These are phyloP conservation scores for Neonectria magnoliae DNA, from an alignment of 2,329 filamentous ascomycete genomes.

Conservation along the genomic window DNA sequence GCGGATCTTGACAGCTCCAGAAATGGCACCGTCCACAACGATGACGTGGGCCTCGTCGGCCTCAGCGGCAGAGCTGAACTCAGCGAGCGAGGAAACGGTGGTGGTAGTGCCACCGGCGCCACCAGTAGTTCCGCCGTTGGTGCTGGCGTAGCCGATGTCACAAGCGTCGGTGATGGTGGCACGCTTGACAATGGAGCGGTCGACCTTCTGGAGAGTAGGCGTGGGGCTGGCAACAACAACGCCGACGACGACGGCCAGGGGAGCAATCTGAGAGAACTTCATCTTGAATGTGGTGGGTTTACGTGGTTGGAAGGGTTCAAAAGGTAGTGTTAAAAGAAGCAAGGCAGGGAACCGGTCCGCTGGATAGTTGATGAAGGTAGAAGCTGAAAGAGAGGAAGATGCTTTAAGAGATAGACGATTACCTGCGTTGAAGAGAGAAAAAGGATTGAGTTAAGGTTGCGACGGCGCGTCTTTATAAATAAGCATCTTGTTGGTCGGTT, in stretches of 20 bases:
- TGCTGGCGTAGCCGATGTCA: slow-evolving; percentile 48
- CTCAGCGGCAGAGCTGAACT: slow-evolving; percentile 57
- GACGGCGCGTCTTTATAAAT: slow-evolving; percentile 12
- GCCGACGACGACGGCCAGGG: slow-evolving; percentile 41
- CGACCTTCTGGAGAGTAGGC: slow-evolving; percentile 41
- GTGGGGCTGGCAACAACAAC: slow-evolving; percentile 45
- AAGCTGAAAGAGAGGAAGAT: slow-evolving; percentile 4
- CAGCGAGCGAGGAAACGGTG: slow-evolving; percentile 54
- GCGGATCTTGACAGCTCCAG: slow-evolving; percentile 50
- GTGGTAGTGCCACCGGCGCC: slow-evolving; percentile 60
- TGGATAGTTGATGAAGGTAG: background rate
- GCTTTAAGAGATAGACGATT: slow-evolving; percentile 4
- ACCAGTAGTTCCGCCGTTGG: slow-evolving; percentile 58
- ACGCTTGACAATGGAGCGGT: slow-evolving; percentile 46
- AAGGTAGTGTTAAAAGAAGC: background rate
- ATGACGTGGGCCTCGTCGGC: slow-evolving; percentile 55
- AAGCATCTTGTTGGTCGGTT: background rate
- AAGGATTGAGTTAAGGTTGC: background rate
- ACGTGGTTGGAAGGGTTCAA: background rate
- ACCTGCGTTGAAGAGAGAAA: slow-evolving; percentile 3
- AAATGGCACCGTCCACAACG: slow-evolving; percentile 53
- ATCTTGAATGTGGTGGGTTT: slow-evolving; percentile 33
- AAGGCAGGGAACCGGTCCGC: slow-evolving; percentile 17
- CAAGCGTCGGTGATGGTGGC: slow-evolving; percentile 50
- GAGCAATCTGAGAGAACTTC: slow-evolving; percentile 46